phyloP scores from a whole-genome alignment of 73 alveolate genomes.

The Paramecium sexaurelia region DNA sequence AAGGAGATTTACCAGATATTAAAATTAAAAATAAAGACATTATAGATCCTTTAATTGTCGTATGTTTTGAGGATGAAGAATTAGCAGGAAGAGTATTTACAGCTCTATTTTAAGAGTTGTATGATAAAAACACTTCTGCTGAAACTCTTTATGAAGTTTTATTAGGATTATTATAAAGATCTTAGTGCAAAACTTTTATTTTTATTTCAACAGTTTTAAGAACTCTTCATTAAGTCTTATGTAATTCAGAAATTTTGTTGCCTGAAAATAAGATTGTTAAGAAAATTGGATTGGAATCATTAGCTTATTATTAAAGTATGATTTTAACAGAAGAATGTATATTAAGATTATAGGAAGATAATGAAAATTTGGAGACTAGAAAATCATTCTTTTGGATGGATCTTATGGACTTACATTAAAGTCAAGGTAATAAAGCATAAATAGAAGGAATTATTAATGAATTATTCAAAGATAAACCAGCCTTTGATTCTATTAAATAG shows the following conservation, averaged over 20 bases:
- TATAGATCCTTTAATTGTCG: conserved; percentile 26
- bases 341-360: conserved; percentile 8
- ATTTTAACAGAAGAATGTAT: conserved; percentile 33
- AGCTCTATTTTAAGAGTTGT: not conserved
- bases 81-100: conserved; percentile 40
- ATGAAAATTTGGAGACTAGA: conserved; percentile 9
- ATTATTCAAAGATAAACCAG: not conserved
- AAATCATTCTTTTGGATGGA: conserved; percentile 62
- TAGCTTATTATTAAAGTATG: conserved; percentile 33
- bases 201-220: conserved; percentile 39
- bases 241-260: not conserved
- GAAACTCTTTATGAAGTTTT: not conserved
- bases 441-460: conserved; percentile 51
- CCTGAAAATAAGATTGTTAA: not conserved
- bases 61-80: conserved; percentile 59
- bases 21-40: conserved; percentile 54
- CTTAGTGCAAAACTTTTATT: not conserved
- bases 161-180: not conserved
- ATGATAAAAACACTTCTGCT: not conserved
- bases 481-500: not conserved
- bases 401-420: conserved; percentile 53
- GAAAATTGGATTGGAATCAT: conserved; percentile 23
- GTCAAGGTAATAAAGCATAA: conserved; percentile 48
- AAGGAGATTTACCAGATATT: conserved; percentile 66
- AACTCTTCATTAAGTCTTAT: conserved; percentile 32